These are phyloP conservation scores for Casuarina equisetifolia DNA, from an alignment of 306 rosid genomes.

Conservation along the genomic window DNA sequence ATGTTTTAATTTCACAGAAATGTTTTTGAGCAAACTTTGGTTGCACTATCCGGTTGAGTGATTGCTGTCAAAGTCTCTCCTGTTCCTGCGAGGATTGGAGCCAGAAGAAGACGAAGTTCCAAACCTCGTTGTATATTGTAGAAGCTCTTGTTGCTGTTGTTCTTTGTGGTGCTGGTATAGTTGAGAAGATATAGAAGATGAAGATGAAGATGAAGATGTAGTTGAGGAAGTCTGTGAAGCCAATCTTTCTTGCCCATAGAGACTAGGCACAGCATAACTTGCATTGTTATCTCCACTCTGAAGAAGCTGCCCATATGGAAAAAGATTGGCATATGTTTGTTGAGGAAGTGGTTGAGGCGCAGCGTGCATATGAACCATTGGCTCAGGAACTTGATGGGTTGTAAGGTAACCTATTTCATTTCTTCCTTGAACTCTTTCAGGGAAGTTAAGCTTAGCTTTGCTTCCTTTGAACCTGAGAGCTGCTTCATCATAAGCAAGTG, in stretches of 20 bases:
- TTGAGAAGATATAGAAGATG: slow-evolving; percentile 31
- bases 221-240: slow-evolving; percentile 6
- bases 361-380: slow-evolving; percentile 6
- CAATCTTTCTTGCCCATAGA: slow-evolving; percentile 29
- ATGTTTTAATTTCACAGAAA: background rate
- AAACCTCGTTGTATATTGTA: slow-evolving; percentile 38
- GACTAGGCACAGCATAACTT: slow-evolving; percentile 15
- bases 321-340: slow-evolving; percentile 22
- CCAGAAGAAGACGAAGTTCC: slow-evolving; percentile 48
- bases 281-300: slow-evolving; percentile 3
- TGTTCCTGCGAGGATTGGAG: slow-evolving; percentile 31
- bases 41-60: background rate
- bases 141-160: slow-evolving; percentile 31
- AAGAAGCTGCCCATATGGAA: slow-evolving; percentile 29
- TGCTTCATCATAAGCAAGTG: slow-evolving; percentile 81
- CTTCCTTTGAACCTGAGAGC: slow-evolving; percentile 89
- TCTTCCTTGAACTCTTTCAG: slow-evolving; percentile 65
- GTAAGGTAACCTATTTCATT: slow-evolving; percentile 33
- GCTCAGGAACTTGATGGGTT: slow-evolving; percentile 23
- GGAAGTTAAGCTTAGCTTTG: slow-evolving; percentile 91
- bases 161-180: slow-evolving; percentile 20
- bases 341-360: slow-evolving; percentile 25
- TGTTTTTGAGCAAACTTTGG: background rate
- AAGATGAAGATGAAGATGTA: slow-evolving; percentile 25
- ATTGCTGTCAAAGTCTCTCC: slow-evolving; percentile 28